Evolutionary conservation across 2,329 filamentous ascomycete species (phyloP), one percentile per base, ranked within the genome.

Genomic region (Aureobasidium sp.): DNA sequence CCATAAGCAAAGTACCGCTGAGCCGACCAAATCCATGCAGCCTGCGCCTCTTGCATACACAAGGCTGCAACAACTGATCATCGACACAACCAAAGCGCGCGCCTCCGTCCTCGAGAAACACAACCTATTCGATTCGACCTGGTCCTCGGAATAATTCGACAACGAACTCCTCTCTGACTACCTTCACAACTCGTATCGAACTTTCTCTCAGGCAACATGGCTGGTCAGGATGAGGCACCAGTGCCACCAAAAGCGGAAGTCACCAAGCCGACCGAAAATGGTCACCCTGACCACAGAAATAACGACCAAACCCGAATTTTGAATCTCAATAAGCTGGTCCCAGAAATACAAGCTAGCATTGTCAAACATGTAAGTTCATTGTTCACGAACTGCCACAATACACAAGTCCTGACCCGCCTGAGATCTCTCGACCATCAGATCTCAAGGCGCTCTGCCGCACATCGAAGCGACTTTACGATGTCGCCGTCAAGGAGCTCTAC

Each of bases 361-460:
- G n/a, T 53, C 36, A 57, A 37, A 20, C 61, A 62, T 36, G 61
- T 58, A 45, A 27, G 51, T 58, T 20, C 25, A 12, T 2, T 17
- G 1, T 12, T n/a, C 7, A 14, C 8, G 25, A 12, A 11, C 1
- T 25, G 15, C 15, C 12, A 15, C 8, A 15, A 27, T 12, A 37
- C 20, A 52, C 6, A n/a, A 6, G 5, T 41, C 22, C 44, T 51
- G 17, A 60, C 29, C 14, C 2, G 27, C 4, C 17, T 31, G 20
- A 79, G 75, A 71, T 80, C 60, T 73, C 68, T 52, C 77, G 78
- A 17, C 78, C 78, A 5, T 77, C 76, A 63, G 77, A 81, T 64
- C 76, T 80, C 67, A 76, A 76, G 64, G 77, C 73, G 61, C 68
- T 80, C 48, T 81, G 78, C 64, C 75, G 81, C 41, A 73, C 75